Percentiles rank a stretch among this genome's conserved stretches.
These are phyloP conservation scores for Phlyctochytrium bullatum DNA, from an alignment of 192 early-diverging fungal species.

Conservation along the genomic window DNA sequence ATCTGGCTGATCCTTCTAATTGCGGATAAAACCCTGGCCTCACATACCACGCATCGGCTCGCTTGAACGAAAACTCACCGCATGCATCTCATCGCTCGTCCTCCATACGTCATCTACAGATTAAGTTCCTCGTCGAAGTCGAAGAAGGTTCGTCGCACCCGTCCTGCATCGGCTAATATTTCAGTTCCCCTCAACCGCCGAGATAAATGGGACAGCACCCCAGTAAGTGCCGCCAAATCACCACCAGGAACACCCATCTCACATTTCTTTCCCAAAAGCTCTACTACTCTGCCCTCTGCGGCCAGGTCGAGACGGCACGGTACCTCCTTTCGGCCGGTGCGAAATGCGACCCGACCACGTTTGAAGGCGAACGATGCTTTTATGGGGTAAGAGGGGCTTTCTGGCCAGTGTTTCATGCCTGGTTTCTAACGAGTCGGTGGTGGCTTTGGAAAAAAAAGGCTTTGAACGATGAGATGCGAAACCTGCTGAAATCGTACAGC, in stretches of 20 bases:
- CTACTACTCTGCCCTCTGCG: conserved; percentile 47
- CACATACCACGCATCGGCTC: too few species aligned
- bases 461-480: conserved; percentile 44
- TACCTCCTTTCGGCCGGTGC: conserved; percentile 50
- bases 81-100: too few species aligned
- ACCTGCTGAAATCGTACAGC: conserved; percentile 35
- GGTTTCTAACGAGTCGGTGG: background rate
- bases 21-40: too few species aligned
- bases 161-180: conserved; percentile 17
- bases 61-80: too few species aligned
- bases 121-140: conserved; percentile 20
- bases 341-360: conserved; percentile 49
- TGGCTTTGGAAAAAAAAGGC: conserved; percentile 16
- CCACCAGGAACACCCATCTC: too few species aligned
- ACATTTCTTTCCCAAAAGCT: too few species aligned
- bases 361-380: conserved; percentile 45
- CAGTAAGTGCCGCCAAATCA: too few species aligned
- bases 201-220: conserved; percentile 46
- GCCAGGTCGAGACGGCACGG: conserved; percentile 36
- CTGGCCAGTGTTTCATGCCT: too few species aligned
- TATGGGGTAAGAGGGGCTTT: conserved; percentile 37
- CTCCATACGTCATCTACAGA: too few species aligned
- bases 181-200: conserved; percentile 44
- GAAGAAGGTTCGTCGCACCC: conserved; percentile 10
- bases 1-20: too few species aligned